Percentiles rank a stretch among this genome's conserved stretches.
These are phyloP conservation scores for Erysiphe neolycopersici DNA, from an alignment of 2,329 filamentous ascomycete species.

Conservation along the genomic window DNA sequence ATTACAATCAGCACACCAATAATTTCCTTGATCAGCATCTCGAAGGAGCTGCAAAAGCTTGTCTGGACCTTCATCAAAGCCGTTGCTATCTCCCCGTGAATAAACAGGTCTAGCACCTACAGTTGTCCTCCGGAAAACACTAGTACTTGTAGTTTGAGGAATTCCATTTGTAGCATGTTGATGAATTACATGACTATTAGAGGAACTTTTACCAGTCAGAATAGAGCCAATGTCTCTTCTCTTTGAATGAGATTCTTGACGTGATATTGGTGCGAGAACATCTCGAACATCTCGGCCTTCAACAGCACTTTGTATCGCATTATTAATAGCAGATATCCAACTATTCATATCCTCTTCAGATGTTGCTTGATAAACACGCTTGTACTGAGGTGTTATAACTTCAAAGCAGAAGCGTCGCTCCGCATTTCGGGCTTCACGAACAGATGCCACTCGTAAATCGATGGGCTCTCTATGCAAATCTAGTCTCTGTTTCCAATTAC, in stretches of 20 bases:
- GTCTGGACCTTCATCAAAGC: slow-evolving; percentile 58
- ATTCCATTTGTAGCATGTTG: slow-evolving; percentile 23
- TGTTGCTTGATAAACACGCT: slow-evolving; percentile 88
- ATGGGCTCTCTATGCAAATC: slow-evolving; percentile 97
- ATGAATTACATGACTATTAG: slow-evolving; percentile 23
- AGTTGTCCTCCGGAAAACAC: slow-evolving; percentile 62
- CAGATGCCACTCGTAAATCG: slow-evolving; percentile 86
- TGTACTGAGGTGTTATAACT: slow-evolving; percentile 89
- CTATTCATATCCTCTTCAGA: slow-evolving; percentile 95
- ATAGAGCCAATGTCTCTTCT: slow-evolving; percentile 79
- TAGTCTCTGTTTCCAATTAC: slow-evolving; percentile 94
- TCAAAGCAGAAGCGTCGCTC: slow-evolving; percentile 95
- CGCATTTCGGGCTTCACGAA: slow-evolving; percentile 79
- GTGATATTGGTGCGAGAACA: slow-evolving; percentile 17
- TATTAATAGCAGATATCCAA: slow-evolving; percentile 93
- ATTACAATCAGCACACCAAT: slow-evolving; percentile 81
- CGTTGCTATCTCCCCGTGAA: slow-evolving; percentile 38
- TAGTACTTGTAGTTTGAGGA: slow-evolving; percentile 13
- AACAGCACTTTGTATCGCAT: slow-evolving; percentile 83
- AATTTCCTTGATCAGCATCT: slow-evolving; percentile 77
- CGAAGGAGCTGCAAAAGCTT: slow-evolving; percentile 68
- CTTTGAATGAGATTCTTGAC: slow-evolving; percentile 23
- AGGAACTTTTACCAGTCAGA: slow-evolving; percentile 72
- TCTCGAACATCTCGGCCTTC: slow-evolving; percentile 45
- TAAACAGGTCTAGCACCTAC: slow-evolving; percentile 67